Evolutionary conservation across 352 stramenopile species (phyloP).

Genomic region (Lagenidium sp.): DNA sequence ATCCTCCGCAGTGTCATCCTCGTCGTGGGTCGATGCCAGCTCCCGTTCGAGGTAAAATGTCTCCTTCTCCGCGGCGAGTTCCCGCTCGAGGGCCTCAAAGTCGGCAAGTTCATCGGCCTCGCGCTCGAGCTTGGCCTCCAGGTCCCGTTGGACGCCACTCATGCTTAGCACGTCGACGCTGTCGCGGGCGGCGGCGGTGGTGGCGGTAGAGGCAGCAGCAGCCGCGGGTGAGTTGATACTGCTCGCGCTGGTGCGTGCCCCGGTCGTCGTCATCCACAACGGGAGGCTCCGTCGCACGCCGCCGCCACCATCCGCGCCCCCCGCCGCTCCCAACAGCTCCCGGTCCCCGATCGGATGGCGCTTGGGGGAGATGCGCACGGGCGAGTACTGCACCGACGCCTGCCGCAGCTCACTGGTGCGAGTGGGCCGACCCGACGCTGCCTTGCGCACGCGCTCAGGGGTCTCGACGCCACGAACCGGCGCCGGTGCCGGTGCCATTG

Average conservation of each 20-base stretch:
- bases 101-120: conserved; percentile 70
- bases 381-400: conserved; percentile 4
- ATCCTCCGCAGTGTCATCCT: not conserved
- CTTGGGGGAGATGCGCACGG: conserved; percentile 1
- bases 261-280: conserved; percentile 9
- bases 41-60: conserved; percentile 37
- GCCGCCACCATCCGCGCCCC: not conserved
- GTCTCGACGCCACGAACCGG: too few species aligned
- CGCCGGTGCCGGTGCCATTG: too few species aligned
- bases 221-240: too few species aligned
- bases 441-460: not conserved
- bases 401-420: not conserved
- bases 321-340: too few species aligned
- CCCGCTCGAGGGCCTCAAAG: conserved; percentile 67
- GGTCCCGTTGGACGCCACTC: conserved; percentile 39
- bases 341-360: not conserved
- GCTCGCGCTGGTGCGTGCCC: too few species aligned
- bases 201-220: too few species aligned
- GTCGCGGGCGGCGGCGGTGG: too few species aligned
- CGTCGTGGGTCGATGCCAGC: conserved; percentile 13
- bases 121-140: conserved; percentile 35
- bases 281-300: conserved; percentile 2
- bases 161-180: conserved; percentile 58
- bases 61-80: conserved; percentile 52
- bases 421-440: conserved; percentile 1